Evolutionary conservation across 2,329 filamentous ascomycete species (phyloP).

Genomic region (Coniella lustricola): DNA sequence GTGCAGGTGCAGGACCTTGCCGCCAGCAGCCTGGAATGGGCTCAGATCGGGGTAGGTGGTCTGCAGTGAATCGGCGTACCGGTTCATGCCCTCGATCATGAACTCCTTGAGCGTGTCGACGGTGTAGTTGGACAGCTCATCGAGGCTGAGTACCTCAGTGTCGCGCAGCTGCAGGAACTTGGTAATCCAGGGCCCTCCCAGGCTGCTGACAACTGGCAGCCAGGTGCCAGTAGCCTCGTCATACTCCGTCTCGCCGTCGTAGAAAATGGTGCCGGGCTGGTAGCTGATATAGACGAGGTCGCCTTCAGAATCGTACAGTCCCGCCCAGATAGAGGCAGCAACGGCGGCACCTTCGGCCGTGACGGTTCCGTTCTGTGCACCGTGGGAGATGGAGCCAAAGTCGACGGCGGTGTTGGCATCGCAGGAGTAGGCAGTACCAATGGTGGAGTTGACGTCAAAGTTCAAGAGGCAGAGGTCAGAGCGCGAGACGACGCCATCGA

Average conservation of each 20-base stretch:
- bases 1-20: constrained; percentile 27
- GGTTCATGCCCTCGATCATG: not conserved
- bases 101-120: constrained; percentile 6
- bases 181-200: not conserved
- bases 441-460: constrained; percentile 22
- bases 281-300: constrained; percentile 29
- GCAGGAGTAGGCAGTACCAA: constrained; percentile 30
- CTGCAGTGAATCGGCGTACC: constrained; percentile 2
- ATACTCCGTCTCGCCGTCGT: constrained; percentile 17
- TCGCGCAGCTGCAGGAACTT: not conserved
- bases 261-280: constrained; percentile 26
- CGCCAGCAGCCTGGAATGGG: constrained; percentile 19
- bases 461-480: constrained; percentile 30
- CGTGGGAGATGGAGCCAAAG: constrained; percentile 15
- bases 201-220: not conserved
- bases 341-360: constrained; percentile 28
- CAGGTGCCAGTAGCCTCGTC: not conserved
- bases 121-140: constrained; percentile 19
- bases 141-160: constrained; percentile 9
- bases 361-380: constrained; percentile 28
- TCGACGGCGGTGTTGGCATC: constrained; percentile 26
- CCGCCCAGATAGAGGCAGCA: constrained; percentile 26
- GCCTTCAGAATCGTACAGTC: constrained; percentile 26
- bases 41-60: constrained; percentile 25
- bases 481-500: constrained; percentile 35